A percentile compares a stretch with the other conserved stretches of the same genome.
These are phyloP conservation scores for Saturnispora ahearnii DNA, from an alignment of 805 yeast species.

Conservation along the genomic window DNA sequence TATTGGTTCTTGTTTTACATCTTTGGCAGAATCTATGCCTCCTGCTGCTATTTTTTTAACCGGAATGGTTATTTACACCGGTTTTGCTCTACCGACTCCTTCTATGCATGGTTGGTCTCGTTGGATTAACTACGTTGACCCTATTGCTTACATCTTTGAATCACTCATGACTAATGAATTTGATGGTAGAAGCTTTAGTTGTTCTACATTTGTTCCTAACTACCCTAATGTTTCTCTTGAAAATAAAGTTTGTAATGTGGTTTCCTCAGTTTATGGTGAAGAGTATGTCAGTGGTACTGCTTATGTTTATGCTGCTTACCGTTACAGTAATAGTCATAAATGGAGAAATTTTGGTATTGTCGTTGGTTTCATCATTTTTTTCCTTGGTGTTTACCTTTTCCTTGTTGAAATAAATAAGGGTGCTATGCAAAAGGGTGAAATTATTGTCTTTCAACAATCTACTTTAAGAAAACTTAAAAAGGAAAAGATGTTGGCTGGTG, in stretches of 20 bases:
- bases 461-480: slow-evolving; percentile 40
- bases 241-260: slow-evolving; percentile 29
- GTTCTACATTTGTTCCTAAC: slow-evolving; percentile 41
- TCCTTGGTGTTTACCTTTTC: slow-evolving; percentile 43
- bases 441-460: slow-evolving; percentile 47
- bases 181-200: slow-evolving; percentile 35
- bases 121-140: slow-evolving; percentile 56
- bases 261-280: slow-evolving; percentile 52
- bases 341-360: slow-evolving; percentile 80
- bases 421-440: slow-evolving; percentile 65
- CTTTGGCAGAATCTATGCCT: slow-evolving; percentile 48
- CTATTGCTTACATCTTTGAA: slow-evolving; percentile 50
- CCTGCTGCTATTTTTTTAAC: slow-evolving; percentile 45
- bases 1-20: slow-evolving; percentile 39
- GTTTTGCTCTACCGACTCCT: slow-evolving; percentile 50
- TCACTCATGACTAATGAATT: slow-evolving; percentile 52
- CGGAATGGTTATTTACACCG: slow-evolving; percentile 39
- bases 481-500: slow-evolving; percentile 23
- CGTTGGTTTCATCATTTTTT: slow-evolving; percentile 45
- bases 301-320: slow-evolving; percentile 41
- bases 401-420: slow-evolving; percentile 52
- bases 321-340: slow-evolving; percentile 45
- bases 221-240: slow-evolving; percentile 20
- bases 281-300: slow-evolving; percentile 47
- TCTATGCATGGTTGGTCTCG: slow-evolving; percentile 55